Conservation (phyloP, 164 flowering plant genomes). For the Dillenia turbinata region DNA sequence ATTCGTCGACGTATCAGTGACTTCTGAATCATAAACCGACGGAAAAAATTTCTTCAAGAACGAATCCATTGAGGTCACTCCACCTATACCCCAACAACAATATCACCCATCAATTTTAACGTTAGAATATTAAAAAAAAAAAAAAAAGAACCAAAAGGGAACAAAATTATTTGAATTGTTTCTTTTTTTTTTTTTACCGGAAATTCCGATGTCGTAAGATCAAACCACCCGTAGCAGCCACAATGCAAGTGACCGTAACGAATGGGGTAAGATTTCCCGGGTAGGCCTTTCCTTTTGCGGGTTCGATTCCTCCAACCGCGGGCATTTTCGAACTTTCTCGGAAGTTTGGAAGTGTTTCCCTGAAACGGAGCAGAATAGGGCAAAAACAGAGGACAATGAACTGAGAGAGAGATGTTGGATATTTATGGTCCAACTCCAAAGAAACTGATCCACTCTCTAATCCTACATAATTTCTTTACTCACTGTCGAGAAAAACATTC, state of each 20-base stretch:
- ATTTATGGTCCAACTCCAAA: too few relatives aligned
- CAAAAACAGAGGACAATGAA: too few relatives aligned
- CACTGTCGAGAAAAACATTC: too few relatives aligned
- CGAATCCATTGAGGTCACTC: conserved; percentile 59
- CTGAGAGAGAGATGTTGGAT: too few relatives aligned
- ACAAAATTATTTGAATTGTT: not conserved
- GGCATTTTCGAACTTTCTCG: conserved; percentile 29
- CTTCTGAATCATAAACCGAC: conserved; percentile 39
- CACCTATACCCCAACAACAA: conserved; percentile 32
- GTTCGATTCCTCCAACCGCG: conserved; percentile 33
- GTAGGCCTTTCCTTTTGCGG: conserved; percentile 28
- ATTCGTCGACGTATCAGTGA: conserved; percentile 25
- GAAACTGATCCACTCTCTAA: too few relatives aligned
- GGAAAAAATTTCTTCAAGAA: conserved; percentile 62
- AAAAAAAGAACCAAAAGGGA: not conserved
- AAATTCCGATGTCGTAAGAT: conserved; percentile 80
- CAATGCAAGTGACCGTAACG: conserved; percentile 45
- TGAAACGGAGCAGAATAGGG: too few relatives aligned
- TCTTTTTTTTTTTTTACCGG: conserved; percentile 31
- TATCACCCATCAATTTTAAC: not conserved
- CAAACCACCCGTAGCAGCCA: conserved; percentile 73
- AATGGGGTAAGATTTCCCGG: conserved; percentile 51
- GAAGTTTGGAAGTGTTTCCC: too few relatives aligned
- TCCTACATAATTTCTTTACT: too few relatives aligned
- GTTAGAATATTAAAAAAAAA: too few relatives aligned